These are phyloP conservation scores for Capsaspora owczarzaki DNA, from an alignment of 78 protist genomes.

Conservation along the genomic window DNA sequence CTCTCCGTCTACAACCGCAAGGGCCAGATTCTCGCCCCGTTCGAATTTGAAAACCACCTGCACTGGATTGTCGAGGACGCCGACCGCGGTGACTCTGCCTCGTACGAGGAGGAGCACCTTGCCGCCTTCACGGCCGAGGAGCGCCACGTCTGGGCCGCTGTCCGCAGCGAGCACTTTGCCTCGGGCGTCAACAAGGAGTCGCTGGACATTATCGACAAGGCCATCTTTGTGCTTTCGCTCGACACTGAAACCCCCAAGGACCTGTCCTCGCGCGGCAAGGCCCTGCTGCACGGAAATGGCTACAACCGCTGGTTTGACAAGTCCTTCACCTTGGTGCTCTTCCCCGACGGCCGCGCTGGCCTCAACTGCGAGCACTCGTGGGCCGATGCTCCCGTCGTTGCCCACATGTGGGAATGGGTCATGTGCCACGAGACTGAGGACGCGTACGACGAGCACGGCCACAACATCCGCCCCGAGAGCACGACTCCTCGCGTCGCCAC, in stretches of 20 bases:
- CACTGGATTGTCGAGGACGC: background rate
- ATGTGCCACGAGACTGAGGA: too few species aligned
- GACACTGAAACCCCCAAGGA: background rate
- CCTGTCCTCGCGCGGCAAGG: background rate
- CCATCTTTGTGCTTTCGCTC: slow-evolving; percentile 8
- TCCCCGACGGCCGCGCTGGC: slow-evolving; percentile 7
- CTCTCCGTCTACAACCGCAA: background rate
- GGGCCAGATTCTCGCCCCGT: background rate
- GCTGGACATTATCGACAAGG: background rate
- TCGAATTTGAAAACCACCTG: slow-evolving; percentile 5
- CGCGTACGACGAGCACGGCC: too few species aligned
- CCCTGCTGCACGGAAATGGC: background rate
- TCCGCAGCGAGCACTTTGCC: background rate
- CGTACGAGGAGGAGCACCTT: background rate
- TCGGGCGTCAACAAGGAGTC: slow-evolving; percentile 3
- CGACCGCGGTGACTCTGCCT: background rate
- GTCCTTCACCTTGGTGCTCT: background rate
- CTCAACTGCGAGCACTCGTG: slow-evolving; percentile 1
- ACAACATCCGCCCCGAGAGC: too few species aligned
- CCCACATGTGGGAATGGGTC: slow-evolving; percentile 17
- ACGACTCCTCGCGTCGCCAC: too few species aligned
- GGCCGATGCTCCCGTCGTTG: slow-evolving; percentile 30
- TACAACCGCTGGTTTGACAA: slow-evolving; percentile 29
- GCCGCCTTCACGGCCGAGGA: slow-evolving; percentile 27
- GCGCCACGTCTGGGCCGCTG: slow-evolving; percentile 28